Conservation (phyloP, 2,329 filamentous ascomycete genomes). For the Aspergillus fructus region DNA sequence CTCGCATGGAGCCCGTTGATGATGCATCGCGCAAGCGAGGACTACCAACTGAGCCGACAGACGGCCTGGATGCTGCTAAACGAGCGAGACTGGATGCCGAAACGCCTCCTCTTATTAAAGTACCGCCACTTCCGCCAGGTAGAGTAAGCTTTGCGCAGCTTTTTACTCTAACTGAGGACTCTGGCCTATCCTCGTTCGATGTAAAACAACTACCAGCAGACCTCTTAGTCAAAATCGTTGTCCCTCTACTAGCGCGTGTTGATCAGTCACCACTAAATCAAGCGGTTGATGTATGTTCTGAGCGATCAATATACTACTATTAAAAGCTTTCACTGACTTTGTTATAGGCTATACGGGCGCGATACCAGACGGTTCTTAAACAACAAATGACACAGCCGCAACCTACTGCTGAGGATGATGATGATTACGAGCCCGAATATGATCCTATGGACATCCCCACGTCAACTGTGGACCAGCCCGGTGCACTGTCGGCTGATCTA, state of each 20-base stretch:
- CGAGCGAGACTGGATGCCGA: conserved; percentile 68
- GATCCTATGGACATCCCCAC: conserved; percentile 61
- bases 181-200: conserved; percentile 74
- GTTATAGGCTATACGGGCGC: conserved; percentile 38
- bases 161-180: conserved; percentile 79
- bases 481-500: conserved; percentile 75
- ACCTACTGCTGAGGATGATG: conserved; percentile 60
- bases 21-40: conserved; percentile 75
- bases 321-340: conserved; percentile 13
- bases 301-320: neutral
- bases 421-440: conserved; percentile 91
- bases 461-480: conserved; percentile 45
- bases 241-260: conserved; percentile 72
- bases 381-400: conserved; percentile 36
- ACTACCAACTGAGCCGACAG: conserved; percentile 66
- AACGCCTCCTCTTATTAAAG: conserved; percentile 50
- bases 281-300: conserved; percentile 65
- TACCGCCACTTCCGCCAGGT: conserved; percentile 72
- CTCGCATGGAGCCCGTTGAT: conserved; percentile 75
- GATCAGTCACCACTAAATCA: conserved; percentile 67
- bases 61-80: conserved; percentile 75
- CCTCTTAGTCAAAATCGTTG: conserved; percentile 76
- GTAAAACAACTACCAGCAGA: conserved; percentile 74
- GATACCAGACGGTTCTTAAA: conserved; percentile 38
- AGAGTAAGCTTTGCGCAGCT: conserved; percentile 78